Percentiles rank a stretch among this genome's conserved stretches.
Evolutionary conservation across 352 stramenopile species (phyloP).

Genomic region (Phytophthora cajani): DNA sequence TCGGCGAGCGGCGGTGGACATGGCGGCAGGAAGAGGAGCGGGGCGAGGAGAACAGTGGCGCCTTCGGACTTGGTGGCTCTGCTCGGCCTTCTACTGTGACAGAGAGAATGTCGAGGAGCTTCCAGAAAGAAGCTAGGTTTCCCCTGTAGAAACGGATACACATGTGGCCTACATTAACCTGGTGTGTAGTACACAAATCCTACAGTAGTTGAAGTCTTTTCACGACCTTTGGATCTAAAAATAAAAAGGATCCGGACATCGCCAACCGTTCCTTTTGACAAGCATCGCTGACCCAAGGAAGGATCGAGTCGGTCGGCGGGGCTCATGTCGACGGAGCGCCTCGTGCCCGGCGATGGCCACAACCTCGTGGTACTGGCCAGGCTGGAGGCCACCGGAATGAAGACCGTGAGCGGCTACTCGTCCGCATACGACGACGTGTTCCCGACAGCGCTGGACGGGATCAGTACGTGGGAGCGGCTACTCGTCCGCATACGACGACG

Average conservation of each 20-base stretch:
- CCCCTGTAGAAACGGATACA: slow-evolving; percentile 4
- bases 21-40: slow-evolving; percentile 40
- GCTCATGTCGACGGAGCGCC: slow-evolving; percentile 65
- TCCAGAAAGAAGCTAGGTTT: slow-evolving; percentile 27
- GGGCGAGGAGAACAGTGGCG: neutral
- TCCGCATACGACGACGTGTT: slow-evolving; percentile 66
- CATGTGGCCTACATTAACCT: neutral
- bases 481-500: slow-evolving; percentile 59
- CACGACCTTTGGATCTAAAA: slow-evolving; percentile 29
- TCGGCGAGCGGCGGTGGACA: slow-evolving; percentile 95
- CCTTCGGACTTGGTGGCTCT: slow-evolving; percentile 14
- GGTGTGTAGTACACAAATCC: neutral
- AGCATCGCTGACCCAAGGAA: slow-evolving; percentile 11
- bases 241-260: slow-evolving; percentile 17
- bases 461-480: slow-evolving; percentile 60
- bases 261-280: slow-evolving; percentile 23
- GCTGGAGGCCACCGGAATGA: slow-evolving; percentile 50
- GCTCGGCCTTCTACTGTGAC: slow-evolving; percentile 18
- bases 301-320: neutral
- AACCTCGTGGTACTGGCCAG: slow-evolving; percentile 63
- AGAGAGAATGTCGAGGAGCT: slow-evolving; percentile 10
- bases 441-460: slow-evolving; percentile 64
- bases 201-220: slow-evolving; percentile 7
- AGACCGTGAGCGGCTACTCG: slow-evolving; percentile 62
- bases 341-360: slow-evolving; percentile 56